Evolutionary conservation across 345 rosid genomes (phyloP).

Genomic region (Anastatica hierochuntica): DNA sequence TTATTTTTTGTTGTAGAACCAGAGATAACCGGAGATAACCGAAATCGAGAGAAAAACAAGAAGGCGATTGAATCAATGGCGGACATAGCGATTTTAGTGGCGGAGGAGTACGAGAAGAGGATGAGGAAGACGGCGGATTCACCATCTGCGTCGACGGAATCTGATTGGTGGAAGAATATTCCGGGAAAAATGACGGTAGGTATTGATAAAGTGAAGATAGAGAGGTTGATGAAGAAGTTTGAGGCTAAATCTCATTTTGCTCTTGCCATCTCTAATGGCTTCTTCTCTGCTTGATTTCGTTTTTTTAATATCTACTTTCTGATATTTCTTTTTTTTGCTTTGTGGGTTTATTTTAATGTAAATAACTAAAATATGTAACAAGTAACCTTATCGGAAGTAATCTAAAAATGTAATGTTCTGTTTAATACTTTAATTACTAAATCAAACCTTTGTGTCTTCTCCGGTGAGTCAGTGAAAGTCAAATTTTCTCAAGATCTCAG

Average conservation of each 20-base stretch:
- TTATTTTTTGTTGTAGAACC: not conserved
- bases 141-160: not conserved
- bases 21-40: constrained; percentile 20
- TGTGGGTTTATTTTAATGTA: too few species aligned
- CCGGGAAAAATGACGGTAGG: constrained; percentile 17
- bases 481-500: not conserved
- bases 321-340: too few species aligned
- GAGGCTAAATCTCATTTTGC: constrained; percentile 23
- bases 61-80: constrained; percentile 8
- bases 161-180: constrained; percentile 2
- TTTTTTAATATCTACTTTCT: too few species aligned
- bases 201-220: constrained; percentile 14
- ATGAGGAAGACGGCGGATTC: constrained; percentile 6
- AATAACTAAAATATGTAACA: not conserved
- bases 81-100: constrained; percentile 28
- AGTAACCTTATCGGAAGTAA: too few species aligned
- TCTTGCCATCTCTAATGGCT: too few species aligned
- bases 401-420: not conserved
- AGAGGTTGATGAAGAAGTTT: constrained; percentile 14
- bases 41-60: too few species aligned
- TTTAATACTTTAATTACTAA: not conserved
- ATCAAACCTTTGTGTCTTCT: constrained; percentile 5
- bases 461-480: not conserved
- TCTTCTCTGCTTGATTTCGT: constrained; percentile 21
- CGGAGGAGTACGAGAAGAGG: constrained; percentile 26